Base-by-base conservation (phyloP, 768 basidiomycete genomes). In the Panaeolus papilionaceus region DNA sequence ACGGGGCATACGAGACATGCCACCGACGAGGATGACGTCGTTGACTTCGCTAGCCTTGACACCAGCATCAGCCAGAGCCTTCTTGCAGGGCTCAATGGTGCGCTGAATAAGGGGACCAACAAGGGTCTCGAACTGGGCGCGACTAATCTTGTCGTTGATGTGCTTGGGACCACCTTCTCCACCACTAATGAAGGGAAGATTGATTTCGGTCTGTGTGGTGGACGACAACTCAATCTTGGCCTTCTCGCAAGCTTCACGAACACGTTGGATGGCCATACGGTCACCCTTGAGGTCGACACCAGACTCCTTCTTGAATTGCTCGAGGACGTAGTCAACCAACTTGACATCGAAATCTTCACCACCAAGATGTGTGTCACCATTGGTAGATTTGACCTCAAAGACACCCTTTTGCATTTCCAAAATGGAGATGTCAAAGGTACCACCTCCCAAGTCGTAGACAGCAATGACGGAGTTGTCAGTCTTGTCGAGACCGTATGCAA, bases 391-490 rank as follows among this genome's bases (percentile, higher is more conserved):
- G 77, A 99, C 98, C 80, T 99, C 98, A 79, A 99, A 99, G 10
- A 99, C 96, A 74, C 97, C 98, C 81, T 98, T 96, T 80, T 98
- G 95, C 95, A 99, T 99, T 83, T 98, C 96, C 66, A 99, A 85
- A 72, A 99, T 96, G 37, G 98, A 99, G 75, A 99, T 95, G 95
- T 99, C 97, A 79, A 99, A 99, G 26, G 97, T 98, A 66, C 97
- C 97, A 74, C 97, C 97, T 72, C 97, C 97, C 38, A 99, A 87
- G 85, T 99, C 98, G 78, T 99, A 99, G 67, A 99, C 98, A 49
- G 98, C 98, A 72, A 99, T 96, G 76, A 98, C 85, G 20, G 88
- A 84, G 11, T 93, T 93, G 58, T 93, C 90, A 61, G 90, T 84
- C 61, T 92, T 90, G 79, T 99, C 97, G 16, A 98, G 89, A 81